phyloP scores from a whole-genome alignment of 768 basidiomycete genomes.

The Psilocybe sp. region DNA sequence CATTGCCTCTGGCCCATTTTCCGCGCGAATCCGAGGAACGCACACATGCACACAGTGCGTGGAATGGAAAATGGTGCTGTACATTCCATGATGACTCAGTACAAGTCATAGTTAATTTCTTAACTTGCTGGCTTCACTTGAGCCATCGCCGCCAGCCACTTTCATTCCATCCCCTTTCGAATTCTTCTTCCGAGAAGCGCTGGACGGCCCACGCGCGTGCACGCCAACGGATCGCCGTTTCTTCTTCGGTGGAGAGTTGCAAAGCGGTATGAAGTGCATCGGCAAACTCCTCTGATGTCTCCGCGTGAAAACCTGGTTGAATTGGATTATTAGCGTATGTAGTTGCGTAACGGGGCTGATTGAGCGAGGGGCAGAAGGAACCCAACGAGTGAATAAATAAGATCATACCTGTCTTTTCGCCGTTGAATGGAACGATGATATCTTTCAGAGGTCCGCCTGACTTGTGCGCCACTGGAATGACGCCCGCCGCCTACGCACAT shows the following conservation, averaged over 20 bases:
- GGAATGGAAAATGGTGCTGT: background rate
- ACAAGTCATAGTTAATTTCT: background rate
- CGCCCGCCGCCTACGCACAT: constrained; percentile 78
- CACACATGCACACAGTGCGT: too few relatives aligned
- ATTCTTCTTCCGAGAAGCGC: constrained; percentile 74
- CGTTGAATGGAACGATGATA: constrained; percentile 80
- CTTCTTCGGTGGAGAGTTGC: constrained; percentile 49
- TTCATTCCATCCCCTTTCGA: constrained; percentile 71
- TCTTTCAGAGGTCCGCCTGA: constrained; percentile 91
- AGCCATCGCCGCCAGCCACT: constrained; percentile 54
- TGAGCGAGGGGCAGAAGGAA: background rate
- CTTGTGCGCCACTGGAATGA: constrained; percentile 88
- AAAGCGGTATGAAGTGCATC: constrained; percentile 62
- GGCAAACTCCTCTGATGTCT: constrained; percentile 61
- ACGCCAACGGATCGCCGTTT: constrained; percentile 59
- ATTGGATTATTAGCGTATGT: too few relatives aligned
- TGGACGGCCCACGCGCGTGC: constrained; percentile 71
- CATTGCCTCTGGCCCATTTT: too few relatives aligned
- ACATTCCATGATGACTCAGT: background rate
- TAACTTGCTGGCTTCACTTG: too few relatives aligned
- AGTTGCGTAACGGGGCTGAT: too few relatives aligned
- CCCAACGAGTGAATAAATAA: background rate
- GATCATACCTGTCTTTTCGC: constrained; percentile 59
- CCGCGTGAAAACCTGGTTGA: constrained; percentile 74
- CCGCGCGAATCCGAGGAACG: too few relatives aligned